A percentile compares a stretch with the other conserved stretches of the same genome.
Conservation (phyloP, 1,139 yeast species). For the Saccharomyces hybrid region DNA sequence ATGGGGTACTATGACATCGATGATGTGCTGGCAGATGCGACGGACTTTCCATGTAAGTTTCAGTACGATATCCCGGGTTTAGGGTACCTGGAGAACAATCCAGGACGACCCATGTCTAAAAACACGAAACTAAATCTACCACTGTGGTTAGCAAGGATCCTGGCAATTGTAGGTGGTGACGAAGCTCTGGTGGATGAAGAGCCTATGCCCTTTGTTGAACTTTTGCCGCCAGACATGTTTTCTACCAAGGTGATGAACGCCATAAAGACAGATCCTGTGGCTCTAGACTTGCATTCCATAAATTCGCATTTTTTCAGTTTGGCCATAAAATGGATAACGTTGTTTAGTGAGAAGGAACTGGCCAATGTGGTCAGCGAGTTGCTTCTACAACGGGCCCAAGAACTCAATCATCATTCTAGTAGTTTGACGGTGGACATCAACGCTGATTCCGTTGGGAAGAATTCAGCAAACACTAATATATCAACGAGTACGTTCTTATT, state of each 20-base stretch:
- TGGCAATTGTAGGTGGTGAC: conserved; percentile 48
- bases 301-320: conserved; percentile 60
- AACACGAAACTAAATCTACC: conserved; percentile 75
- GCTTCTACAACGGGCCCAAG: conserved; percentile 57
- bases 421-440: conserved; percentile 21
- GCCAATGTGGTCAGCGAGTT: conserved; percentile 46
- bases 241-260: conserved; percentile 65
- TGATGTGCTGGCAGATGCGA: conserved; percentile 71
- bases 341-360: conserved; percentile 62
- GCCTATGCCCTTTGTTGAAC: conserved; percentile 54
- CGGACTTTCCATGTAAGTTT: conserved; percentile 72
- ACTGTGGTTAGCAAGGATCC: conserved; percentile 76
- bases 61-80: conserved; percentile 74
- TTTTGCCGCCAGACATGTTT: conserved; percentile 63
- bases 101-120: conserved; percentile 48
- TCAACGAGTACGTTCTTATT: conserved; percentile 38
- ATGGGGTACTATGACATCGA: conserved; percentile 73
- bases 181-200: conserved; percentile 29
- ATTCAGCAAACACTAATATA: conserved; percentile 6
- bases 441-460: conserved; percentile 17
- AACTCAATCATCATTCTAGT: conserved; percentile 62
- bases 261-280: conserved; percentile 62
- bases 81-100: conserved; percentile 81
- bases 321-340: conserved; percentile 64
- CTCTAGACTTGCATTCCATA: conserved; percentile 62